These are phyloP conservation scores for Ogataea trehaloabstinens DNA, from an alignment of 805 yeast genomes.

Conservation along the genomic window DNA sequence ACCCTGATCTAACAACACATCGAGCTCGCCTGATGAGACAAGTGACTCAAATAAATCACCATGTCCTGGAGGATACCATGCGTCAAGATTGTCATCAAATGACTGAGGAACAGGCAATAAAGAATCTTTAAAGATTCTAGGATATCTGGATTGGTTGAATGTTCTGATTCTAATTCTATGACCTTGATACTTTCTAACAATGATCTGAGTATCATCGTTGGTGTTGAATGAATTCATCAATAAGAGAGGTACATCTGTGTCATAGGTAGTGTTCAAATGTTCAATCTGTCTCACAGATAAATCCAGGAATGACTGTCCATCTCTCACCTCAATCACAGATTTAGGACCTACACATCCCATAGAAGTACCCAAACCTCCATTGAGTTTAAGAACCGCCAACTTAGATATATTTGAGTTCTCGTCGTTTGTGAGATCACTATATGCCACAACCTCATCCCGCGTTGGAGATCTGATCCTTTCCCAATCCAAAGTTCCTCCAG, in stretches of 20 bases:
- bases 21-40: conserved; percentile 87
- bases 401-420: conserved; percentile 56
- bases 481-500: conserved; percentile 86
- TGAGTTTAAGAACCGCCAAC: conserved; percentile 91
- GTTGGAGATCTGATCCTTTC: conserved; percentile 92
- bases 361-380: conserved; percentile 98
- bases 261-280: conserved; percentile 84
- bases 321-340: conserved; percentile 97
- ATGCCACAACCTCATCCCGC: conserved; percentile 85
- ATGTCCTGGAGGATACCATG: conserved; percentile 99
- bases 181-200: conserved; percentile 94
- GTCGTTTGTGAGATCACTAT: conserved; percentile 48
- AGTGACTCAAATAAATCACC: conserved; percentile 95
- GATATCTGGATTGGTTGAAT: conserved; percentile 97
- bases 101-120: conserved; percentile 87
- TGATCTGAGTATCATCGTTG: conserved; percentile 89
- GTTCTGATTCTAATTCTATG: conserved; percentile 94
- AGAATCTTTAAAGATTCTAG: conserved; percentile 95
- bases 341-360: conserved; percentile 99
- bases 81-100: conserved; percentile 68
- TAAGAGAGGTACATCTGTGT: conserved; percentile 90
- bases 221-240: conserved; percentile 99
- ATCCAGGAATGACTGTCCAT: conserved; percentile 95
- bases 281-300: conserved; percentile 96
- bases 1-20: conserved; percentile 84